Base-by-base conservation (phyloP, 108 stramenopile species). In the Mediolabrus comicus region DNA sequence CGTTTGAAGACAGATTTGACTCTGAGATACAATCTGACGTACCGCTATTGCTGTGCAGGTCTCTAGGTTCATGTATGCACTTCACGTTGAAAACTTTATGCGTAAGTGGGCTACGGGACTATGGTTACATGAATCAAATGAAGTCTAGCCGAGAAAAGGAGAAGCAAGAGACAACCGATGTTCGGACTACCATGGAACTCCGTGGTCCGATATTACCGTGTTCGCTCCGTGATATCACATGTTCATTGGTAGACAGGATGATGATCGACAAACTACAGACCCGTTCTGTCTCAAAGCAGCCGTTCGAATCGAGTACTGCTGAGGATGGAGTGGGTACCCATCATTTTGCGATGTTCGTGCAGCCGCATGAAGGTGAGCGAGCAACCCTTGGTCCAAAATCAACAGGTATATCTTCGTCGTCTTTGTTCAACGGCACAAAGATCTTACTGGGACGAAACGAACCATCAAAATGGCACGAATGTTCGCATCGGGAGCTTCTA, bases 141-240 rank as follows among this genome's bases (percentile, higher is more conserved):
- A 55, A 31, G 14, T 39, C 46, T 8, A 32, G 61, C 26, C 38
- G n/a, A 17, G 12, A 51, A 16, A 38, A 67, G 9, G 7, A 31
- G 13, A 54, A 53, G 26, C 52, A 27, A 26, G 22, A 55, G n/a
- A 30, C 71, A 1, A 55, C 60, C 27, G 65, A 41, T 25, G 27
- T 62, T 8, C 33, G 64, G 46, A 65, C 80, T 16, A 43, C 69
- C 1, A 27, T 81, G 26, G 84, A 87, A 53, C 41, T 87, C 0
- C 65, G 71, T 10, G 86, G 86, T 0, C 69, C 76, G 6, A 72
- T 91, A 38, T 46, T 91, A 33, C 90, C 90, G 0, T 83, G 87
- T 60, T 59, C 83, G n/a, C 34, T 83, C 14, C 75, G 74, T 22
- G 83, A 83, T 69, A 35, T 83, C 30, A 72, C 65, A 29, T 77